Evolutionary conservation across 2,329 filamentous ascomycete species (phyloP).

Genomic region (Teratosphaeria gauchensis): DNA sequence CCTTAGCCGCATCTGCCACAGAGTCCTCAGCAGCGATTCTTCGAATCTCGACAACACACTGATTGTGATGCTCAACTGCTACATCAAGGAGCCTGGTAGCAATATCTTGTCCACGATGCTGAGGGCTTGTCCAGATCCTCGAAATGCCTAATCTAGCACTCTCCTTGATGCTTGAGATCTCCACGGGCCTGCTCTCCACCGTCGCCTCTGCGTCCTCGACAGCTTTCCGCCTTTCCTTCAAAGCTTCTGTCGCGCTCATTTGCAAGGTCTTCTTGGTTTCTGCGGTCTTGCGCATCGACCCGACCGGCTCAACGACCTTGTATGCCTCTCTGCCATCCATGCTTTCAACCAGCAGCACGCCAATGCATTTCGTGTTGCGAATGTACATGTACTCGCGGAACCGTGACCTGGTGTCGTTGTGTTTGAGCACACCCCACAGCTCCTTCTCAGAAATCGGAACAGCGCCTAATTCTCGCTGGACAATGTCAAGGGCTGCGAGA

Average conservation of each 20-base stretch:
- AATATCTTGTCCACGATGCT: slow-evolving; percentile 47
- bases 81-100: slow-evolving; percentile 47
- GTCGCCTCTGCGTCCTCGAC: slow-evolving; percentile 7
- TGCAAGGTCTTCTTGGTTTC: not conserved
- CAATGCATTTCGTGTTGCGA: slow-evolving; percentile 51
- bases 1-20: not conserved
- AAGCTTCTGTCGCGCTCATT: slow-evolving; percentile 9
- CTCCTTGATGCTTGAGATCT: slow-evolving; percentile 9
- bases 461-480: slow-evolving; percentile 53
- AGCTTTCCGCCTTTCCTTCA: slow-evolving; percentile 15
- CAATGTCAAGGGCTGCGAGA: slow-evolving; percentile 46
- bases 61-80: slow-evolving; percentile 15
- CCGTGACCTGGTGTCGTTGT: slow-evolving; percentile 26
- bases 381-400: slow-evolving; percentile 56
- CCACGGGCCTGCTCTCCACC: slow-evolving; percentile 9
- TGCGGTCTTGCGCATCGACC: slow-evolving; percentile 6
- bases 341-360: slow-evolving; percentile 51
- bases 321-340: slow-evolving; percentile 44
- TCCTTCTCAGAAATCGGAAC: slow-evolving; percentile 48
- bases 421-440: slow-evolving; percentile 42
- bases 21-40: not conserved
- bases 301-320: slow-evolving; percentile 32
- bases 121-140: slow-evolving; percentile 54
- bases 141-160: slow-evolving; percentile 52
- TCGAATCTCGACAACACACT: not conserved